Evolutionary conservation across 352 stramenopile species (phyloP).

Genomic region (Phytophthora litchii): DNA sequence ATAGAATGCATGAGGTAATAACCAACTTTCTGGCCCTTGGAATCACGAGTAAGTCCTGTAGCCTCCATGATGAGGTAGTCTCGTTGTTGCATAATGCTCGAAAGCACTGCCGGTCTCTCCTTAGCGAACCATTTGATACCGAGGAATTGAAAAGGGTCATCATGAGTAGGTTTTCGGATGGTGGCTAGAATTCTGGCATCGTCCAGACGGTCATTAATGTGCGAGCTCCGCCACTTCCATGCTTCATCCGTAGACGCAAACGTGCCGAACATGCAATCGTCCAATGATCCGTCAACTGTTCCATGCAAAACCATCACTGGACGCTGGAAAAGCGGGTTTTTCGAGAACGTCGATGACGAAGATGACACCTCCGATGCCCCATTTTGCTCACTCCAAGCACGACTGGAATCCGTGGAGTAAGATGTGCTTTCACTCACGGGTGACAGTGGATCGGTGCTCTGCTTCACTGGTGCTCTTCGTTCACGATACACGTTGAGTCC

Average conservation of each 20-base stretch:
- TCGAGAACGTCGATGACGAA: conserved; percentile 8
- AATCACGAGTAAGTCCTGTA: conserved; percentile 20
- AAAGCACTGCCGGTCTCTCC: conserved; percentile 32
- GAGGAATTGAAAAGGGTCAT: conserved; percentile 54
- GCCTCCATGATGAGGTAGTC: conserved; percentile 46
- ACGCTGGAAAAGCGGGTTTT: conserved; percentile 27
- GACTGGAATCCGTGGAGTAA: conserved; percentile 13
- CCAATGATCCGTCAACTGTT: conserved; percentile 48
- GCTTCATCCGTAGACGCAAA: conserved; percentile 45
- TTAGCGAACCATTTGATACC: conserved; percentile 54
- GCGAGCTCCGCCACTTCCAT: conserved; percentile 48
- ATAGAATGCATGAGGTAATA: conserved; percentile 55
- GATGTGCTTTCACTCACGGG: conserved; percentile 5
- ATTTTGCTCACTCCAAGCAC: conserved; percentile 13
- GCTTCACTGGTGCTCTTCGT: conserved; percentile 8
- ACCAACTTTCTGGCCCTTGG: conserved; percentile 31
- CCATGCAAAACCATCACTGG: conserved; percentile 46
- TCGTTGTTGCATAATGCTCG: conserved; percentile 39
- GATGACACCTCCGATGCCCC: conserved; percentile 5
- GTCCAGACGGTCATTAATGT: conserved; percentile 56
- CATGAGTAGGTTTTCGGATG: conserved; percentile 35
- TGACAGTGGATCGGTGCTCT: background rate
- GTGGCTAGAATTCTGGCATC: conserved; percentile 41
- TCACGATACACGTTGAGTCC: conserved; percentile 38
- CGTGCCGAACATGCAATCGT: conserved; percentile 53